Evolutionary conservation across 768 basidiomycete species (phyloP).

Genomic region (Lentinula boryana): DNA sequence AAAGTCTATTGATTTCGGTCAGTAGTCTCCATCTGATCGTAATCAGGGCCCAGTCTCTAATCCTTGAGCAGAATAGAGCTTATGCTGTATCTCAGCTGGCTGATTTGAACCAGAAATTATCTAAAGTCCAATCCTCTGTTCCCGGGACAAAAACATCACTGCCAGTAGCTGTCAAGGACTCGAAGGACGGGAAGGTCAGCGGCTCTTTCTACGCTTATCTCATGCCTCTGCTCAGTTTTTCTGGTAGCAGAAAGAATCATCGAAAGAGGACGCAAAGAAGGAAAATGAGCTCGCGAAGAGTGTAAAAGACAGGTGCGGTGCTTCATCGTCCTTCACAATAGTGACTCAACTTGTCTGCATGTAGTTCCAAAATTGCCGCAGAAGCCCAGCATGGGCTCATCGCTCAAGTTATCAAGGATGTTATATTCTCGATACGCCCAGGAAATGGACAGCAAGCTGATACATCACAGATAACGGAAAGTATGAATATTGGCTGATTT

Average conservation of each 20-base stretch:
- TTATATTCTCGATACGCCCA: conserved; percentile 71
- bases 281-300: conserved; percentile 83
- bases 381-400: conserved; percentile 95
- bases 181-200: conserved; percentile 50
- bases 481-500: conserved; percentile 40
- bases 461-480: conserved; percentile 29
- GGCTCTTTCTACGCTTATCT: background rate
- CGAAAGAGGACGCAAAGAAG: conserved; percentile 73
- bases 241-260: conserved; percentile 41
- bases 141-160: conserved; percentile 50
- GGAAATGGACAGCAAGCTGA: conserved; percentile 15
- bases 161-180: conserved; percentile 41
- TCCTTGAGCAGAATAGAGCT: conserved; percentile 70
- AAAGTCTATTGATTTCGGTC: conserved; percentile 89
- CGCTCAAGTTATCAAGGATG: conserved; percentile 88
- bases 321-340: background rate
- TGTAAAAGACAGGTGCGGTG: conserved; percentile 79
- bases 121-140: conserved; percentile 59
- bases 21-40: conserved; percentile 14
- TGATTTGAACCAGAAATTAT: conserved; percentile 87
- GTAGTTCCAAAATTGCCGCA: conserved; percentile 79
- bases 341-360: background rate
- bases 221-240: background rate
- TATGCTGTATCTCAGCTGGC: conserved; percentile 89
- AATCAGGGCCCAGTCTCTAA: background rate